Evolutionary conservation across 306 rosid genomes (phyloP).

Genomic region (Crotalaria pallida): DNA sequence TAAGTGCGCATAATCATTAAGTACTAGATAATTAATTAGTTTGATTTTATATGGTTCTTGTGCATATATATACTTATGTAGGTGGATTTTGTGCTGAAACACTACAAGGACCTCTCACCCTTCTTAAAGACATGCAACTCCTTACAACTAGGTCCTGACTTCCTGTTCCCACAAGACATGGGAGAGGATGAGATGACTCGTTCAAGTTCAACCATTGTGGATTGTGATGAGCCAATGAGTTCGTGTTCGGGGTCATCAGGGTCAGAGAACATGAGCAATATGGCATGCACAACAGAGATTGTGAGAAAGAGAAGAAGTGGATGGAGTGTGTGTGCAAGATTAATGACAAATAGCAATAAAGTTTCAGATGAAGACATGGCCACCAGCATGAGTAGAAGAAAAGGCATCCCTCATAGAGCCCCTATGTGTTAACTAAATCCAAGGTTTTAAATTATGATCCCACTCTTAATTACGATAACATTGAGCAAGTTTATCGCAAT

Average conservation of each 20-base stretch:
- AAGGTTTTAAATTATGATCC: too few relatives aligned
- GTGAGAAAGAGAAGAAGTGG: constrained; percentile 87
- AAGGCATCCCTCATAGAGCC: constrained; percentile 93
- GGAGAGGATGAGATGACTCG: constrained; percentile 70
- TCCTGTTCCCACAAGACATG: constrained; percentile 73
- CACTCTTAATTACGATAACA: too few relatives aligned
- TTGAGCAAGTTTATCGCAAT: too few relatives aligned
- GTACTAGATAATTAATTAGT: background rate
- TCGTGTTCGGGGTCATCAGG: constrained; percentile 64
- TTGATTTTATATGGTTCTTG: background rate
- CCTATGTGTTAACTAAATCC: constrained; percentile 54
- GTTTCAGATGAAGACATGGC: constrained; percentile 75
- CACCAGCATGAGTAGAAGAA: constrained; percentile 85
- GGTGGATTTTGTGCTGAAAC: constrained; percentile 87
- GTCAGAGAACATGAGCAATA: constrained; percentile 57
- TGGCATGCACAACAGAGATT: constrained; percentile 50
- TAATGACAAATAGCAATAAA: constrained; percentile 46
- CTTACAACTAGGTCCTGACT: constrained; percentile 73
- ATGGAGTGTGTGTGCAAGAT: constrained; percentile 58
- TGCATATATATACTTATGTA: background rate
- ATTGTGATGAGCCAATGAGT: constrained; percentile 67
- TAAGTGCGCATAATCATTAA: background rate
- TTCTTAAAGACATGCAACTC: constrained; percentile 62
- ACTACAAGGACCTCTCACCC: constrained; percentile 61
- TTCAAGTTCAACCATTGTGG: constrained; percentile 74